phyloP scores from a whole-genome alignment of 1,139 yeast species.

The Kazachstania sp. region DNA sequence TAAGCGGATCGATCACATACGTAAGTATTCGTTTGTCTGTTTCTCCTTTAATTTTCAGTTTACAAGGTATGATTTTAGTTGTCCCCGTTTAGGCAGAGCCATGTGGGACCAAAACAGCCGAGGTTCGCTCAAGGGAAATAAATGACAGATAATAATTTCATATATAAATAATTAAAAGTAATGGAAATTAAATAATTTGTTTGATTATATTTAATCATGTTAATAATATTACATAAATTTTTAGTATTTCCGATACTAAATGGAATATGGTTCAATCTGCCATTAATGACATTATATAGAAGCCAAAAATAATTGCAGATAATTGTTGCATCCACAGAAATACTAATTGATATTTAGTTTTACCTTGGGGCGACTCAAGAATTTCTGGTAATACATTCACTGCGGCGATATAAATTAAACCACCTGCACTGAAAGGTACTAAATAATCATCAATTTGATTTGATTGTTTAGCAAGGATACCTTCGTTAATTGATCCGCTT shows the following conservation, averaged over 20 bases:
- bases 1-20: no score
- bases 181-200: neutral
- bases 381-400: slow-evolving; percentile 4
- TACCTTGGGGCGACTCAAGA: neutral
- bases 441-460: neutral
- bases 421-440: slow-evolving; percentile 5
- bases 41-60: no score
- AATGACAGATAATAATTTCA: neutral
- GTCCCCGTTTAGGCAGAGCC: no score
- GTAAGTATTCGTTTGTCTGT: no score
- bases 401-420: neutral
- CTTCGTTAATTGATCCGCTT: slow-evolving; percentile 41
- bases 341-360: neutral
- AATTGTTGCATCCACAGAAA: slow-evolving; percentile 1
- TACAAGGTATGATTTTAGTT: no score
- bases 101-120: no score
- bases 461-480: neutral
- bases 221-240: neutral
- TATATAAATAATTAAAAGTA: no score
- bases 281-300: slow-evolving; percentile 3
- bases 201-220: neutral
- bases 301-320: neutral
- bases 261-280: slow-evolving; percentile 6
- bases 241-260: slow-evolving; percentile 15
- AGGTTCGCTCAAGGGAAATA: no score